phyloP scores from a whole-genome alignment of 2,329 filamentous ascomycete species.

The Lithohypha guttulata region DNA sequence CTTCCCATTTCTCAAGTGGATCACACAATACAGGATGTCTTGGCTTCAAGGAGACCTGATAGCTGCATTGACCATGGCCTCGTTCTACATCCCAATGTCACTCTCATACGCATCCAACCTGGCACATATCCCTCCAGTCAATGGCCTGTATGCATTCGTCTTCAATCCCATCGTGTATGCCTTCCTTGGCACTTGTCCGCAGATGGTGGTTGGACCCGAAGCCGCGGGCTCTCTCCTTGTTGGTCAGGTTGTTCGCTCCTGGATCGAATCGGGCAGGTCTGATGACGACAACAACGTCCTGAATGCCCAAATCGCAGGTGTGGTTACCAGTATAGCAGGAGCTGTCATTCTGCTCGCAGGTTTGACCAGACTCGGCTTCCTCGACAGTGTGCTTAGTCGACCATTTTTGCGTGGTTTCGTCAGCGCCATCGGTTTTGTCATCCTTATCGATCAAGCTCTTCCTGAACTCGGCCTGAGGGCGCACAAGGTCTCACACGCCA shows the following conservation, averaged over 20 bases:
- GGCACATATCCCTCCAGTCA: slow-evolving; percentile 82
- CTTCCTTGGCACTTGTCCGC: slow-evolving; percentile 77
- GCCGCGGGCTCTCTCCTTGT: slow-evolving; percentile 85
- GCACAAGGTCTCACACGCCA: slow-evolving; percentile 63
- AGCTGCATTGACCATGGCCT: slow-evolving; percentile 89
- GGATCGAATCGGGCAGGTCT: slow-evolving; percentile 57
- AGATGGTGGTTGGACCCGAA: slow-evolving; percentile 90
- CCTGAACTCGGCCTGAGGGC: slow-evolving; percentile 71
- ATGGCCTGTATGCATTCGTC: slow-evolving; percentile 87
- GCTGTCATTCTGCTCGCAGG: slow-evolving; percentile 82
- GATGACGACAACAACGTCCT: slow-evolving; percentile 56
- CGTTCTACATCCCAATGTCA: slow-evolving; percentile 95
- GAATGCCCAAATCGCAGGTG: slow-evolving; percentile 75
- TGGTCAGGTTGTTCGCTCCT: slow-evolving; percentile 71
- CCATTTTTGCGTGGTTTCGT: slow-evolving; percentile 94
- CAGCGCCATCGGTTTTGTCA: slow-evolving; percentile 91
- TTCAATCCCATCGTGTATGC: slow-evolving; percentile 89
- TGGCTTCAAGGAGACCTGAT: slow-evolving; percentile 80
- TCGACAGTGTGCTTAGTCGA: slow-evolving; percentile 86
- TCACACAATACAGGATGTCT: slow-evolving; percentile 69
- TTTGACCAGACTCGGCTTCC: slow-evolving; percentile 72
- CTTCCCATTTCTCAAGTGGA: slow-evolving; percentile 82
- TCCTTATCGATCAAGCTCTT: slow-evolving; percentile 87
- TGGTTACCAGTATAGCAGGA: slow-evolving; percentile 79
- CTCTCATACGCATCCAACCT: slow-evolving; percentile 87